phyloP scores from a whole-genome alignment of 352 stramenopile genomes.

The Phytophthora sojae region DNA sequence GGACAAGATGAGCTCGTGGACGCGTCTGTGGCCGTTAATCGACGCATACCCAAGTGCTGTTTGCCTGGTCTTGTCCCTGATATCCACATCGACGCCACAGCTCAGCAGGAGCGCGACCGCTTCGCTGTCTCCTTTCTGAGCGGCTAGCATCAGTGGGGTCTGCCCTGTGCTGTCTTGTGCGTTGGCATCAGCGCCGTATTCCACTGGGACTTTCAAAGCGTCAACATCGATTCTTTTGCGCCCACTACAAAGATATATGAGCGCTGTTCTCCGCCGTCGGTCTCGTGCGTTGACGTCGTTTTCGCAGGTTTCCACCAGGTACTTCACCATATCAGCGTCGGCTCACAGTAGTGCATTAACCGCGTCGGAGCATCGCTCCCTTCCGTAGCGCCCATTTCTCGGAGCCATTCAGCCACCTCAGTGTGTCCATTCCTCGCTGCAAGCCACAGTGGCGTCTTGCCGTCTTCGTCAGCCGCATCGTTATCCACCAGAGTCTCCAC shows the following conservation, averaged over 20 bases:
- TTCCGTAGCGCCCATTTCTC: not conserved
- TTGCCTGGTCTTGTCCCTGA: not conserved
- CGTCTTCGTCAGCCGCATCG: not conserved
- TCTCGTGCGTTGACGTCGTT: constrained; percentile 8
- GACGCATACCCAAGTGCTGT: not conserved
- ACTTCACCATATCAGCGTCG: not conserved
- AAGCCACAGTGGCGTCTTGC: not conserved
- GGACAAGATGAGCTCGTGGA: not conserved
- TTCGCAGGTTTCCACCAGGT: not conserved
- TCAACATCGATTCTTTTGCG: not conserved
- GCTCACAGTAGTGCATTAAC: constrained; percentile 7
- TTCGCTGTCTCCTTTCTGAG: not conserved
- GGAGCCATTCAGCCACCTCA: not conserved
- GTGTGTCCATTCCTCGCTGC: not conserved
- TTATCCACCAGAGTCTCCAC: not conserved
- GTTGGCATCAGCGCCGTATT: constrained; percentile 8
- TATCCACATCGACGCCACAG: not conserved
- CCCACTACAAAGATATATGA: not conserved
- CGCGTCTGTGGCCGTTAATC: not conserved
- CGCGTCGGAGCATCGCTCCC: not conserved
- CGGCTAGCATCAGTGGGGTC: constrained; percentile 1
- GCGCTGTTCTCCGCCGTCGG: not conserved
- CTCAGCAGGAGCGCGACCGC: not conserved
- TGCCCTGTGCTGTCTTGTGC: not conserved
- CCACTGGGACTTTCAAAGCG: not conserved